Evolutionary conservation across 2,329 filamentous ascomycete genomes (phyloP).

Genomic region (Hortaea werneckii): DNA sequence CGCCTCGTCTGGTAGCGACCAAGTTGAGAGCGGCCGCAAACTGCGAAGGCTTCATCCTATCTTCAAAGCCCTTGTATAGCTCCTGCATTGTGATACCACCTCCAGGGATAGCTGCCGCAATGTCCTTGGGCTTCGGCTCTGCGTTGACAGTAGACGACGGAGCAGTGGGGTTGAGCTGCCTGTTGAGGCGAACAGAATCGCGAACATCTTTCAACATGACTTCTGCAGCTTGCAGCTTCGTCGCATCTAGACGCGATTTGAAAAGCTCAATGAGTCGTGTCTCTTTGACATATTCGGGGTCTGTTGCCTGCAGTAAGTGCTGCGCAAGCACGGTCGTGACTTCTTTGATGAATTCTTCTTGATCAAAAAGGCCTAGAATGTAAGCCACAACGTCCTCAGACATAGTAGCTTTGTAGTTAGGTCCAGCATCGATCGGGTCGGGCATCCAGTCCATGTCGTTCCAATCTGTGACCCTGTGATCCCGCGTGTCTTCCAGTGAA

Average conservation of each 20-base stretch:
- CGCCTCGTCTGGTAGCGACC: conserved; percentile 18
- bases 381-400: conserved; percentile 87
- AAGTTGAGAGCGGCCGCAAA: conserved; percentile 18
- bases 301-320: conserved; percentile 56
- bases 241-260: conserved; percentile 79
- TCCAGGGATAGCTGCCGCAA: conserved; percentile 25
- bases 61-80: conserved; percentile 18
- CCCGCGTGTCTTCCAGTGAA: conserved; percentile 39
- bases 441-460: conserved; percentile 89
- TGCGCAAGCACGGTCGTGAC: conserved; percentile 84
- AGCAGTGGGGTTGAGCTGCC: conserved; percentile 22
- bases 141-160: conserved; percentile 7
- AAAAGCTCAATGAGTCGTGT: conserved; percentile 75
- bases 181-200: conserved; percentile 60
- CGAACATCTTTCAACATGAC: conserved; percentile 94
- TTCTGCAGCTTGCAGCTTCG: conserved; percentile 80
- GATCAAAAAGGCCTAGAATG: conserved; percentile 76
- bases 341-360: conserved; percentile 90
- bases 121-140: conserved; percentile 20
- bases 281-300: conserved; percentile 62
- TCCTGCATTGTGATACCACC: conserved; percentile 26
- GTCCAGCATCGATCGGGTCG: conserved; percentile 83
- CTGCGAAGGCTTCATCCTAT: conserved; percentile 16
- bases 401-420: conserved; percentile 79
- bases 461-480: conserved; percentile 66